These are phyloP conservation scores for Fraxinus paxiana DNA, from an alignment of 305 asterid species.

Conservation along the genomic window DNA sequence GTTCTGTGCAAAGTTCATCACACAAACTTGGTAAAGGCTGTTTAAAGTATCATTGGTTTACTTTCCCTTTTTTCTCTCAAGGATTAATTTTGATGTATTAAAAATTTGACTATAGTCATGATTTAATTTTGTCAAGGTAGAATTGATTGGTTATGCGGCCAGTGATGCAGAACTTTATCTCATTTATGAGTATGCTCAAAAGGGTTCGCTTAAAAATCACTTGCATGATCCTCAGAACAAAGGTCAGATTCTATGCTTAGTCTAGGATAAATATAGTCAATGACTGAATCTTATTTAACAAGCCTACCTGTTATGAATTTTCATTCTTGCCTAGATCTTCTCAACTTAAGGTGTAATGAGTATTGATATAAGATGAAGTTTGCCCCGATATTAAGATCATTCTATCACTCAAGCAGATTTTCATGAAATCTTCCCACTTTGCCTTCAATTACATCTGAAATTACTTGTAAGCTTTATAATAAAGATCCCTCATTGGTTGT, in stretches of 20 bases:
- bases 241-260: conserved; percentile 40
- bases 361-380: background rate
- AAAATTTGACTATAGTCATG: conserved; percentile 21
- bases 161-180: conserved; percentile 75
- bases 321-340: background rate
- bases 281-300: background rate
- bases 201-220: conserved; percentile 81
- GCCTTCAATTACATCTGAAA: background rate
- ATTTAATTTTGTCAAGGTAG: conserved; percentile 64
- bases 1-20: conserved; percentile 97
- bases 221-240: conserved; percentile 83
- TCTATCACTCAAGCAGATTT: background rate
- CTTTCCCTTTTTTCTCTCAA: background rate
- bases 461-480: background rate
- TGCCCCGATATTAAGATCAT: background rate
- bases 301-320: background rate
- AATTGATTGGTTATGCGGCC: conserved; percentile 91
- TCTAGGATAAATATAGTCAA: background rate
- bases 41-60: background rate
- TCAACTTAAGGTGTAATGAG: background rate
- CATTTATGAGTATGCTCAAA: conserved; percentile 81
- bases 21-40: conserved; percentile 72
- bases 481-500: background rate
- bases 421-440: background rate
- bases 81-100: background rate